Percentiles rank a stretch among this genome's conserved stretches.
These are phyloP conservation scores for Bryoerythrophyllum caledonicum DNA, from an alignment of 225 moss, liverwort and hornwort species.

Conservation along the genomic window DNA sequence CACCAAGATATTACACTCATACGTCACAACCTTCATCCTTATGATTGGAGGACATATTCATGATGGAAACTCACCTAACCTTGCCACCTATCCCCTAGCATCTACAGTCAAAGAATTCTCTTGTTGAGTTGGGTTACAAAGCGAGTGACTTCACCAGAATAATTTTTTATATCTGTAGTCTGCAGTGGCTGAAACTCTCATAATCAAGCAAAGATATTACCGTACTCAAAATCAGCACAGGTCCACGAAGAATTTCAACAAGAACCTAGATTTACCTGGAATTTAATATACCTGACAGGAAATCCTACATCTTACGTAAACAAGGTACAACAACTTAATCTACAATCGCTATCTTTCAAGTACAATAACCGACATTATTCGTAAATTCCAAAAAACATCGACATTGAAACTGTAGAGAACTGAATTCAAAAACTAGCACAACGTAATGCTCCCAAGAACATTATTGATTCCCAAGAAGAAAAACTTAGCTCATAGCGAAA, in stretches of 20 bases:
- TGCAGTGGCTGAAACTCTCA: not conserved
- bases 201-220: not conserved
- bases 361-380: not conserved
- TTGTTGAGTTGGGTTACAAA: no score
- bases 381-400: not conserved
- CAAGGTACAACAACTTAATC: not conserved
- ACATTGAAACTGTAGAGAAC: not conserved
- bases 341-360: slow-evolving; percentile 1
- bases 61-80: no score
- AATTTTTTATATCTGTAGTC: not conserved
- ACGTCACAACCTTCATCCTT: no score
- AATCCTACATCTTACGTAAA: slow-evolving; percentile 8
- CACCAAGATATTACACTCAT: no score
- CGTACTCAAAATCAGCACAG: not conserved
- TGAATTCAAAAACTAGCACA: not conserved
- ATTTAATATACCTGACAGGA: not conserved
- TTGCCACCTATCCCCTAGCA: no score
- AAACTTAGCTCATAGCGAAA: not conserved
- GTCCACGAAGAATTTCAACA: not conserved
- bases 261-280: slow-evolving; percentile 27
- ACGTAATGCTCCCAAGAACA: not conserved
- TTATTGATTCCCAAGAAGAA: slow-evolving; percentile 8
- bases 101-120: no score
- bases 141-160: not conserved
- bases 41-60: no score